A percentile compares a stretch with the other conserved stretches of the same genome.
Evolutionary conservation across 306 rosid genomes (phyloP).

Genomic region (Phaseolus lunatus): DNA sequence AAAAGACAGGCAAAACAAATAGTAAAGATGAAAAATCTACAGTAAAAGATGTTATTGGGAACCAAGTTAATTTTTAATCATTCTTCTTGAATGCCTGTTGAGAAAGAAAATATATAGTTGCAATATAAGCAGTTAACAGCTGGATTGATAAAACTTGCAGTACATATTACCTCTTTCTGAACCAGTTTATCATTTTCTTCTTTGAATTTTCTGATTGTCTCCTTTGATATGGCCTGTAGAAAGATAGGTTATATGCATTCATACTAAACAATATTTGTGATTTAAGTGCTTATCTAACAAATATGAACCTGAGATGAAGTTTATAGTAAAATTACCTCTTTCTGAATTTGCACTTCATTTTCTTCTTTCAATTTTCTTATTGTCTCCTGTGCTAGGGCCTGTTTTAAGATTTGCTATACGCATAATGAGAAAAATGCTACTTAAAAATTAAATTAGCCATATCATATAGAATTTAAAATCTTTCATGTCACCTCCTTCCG

Average conservation of each 20-base stretch:
- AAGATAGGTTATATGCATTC: constrained; percentile 25
- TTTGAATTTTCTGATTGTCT: constrained; percentile 47
- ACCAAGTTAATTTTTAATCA: constrained; percentile 13
- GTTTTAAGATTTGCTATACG: constrained; percentile 24
- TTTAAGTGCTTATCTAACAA: constrained; percentile 6
- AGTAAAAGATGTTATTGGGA: constrained; percentile 16
- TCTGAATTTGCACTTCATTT: constrained; percentile 53
- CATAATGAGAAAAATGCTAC: constrained; percentile 15
- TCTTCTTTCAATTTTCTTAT: constrained; percentile 53
- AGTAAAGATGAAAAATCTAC: constrained; percentile 24
- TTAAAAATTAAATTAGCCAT: constrained; percentile 9
- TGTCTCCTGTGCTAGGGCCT: constrained; percentile 53
- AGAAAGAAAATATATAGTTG: constrained; percentile 30
- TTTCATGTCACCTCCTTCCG: constrained; percentile 56
- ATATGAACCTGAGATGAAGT: constrained; percentile 15
- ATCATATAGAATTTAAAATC: constrained; percentile 33
- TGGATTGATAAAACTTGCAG: constrained; percentile 22
- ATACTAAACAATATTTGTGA: constrained; percentile 21
- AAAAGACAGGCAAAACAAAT: constrained; percentile 42
- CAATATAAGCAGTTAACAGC: constrained; percentile 27
- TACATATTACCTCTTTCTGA: constrained; percentile 57
- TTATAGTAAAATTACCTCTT: constrained; percentile 54
- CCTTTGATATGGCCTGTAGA: constrained; percentile 48
- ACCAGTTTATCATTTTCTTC: constrained; percentile 54
- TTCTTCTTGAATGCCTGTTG: constrained; percentile 30